Base-by-base conservation (phyloP, 1,284 basidiomycete species). In the Rugosomyces carneus region DNA sequence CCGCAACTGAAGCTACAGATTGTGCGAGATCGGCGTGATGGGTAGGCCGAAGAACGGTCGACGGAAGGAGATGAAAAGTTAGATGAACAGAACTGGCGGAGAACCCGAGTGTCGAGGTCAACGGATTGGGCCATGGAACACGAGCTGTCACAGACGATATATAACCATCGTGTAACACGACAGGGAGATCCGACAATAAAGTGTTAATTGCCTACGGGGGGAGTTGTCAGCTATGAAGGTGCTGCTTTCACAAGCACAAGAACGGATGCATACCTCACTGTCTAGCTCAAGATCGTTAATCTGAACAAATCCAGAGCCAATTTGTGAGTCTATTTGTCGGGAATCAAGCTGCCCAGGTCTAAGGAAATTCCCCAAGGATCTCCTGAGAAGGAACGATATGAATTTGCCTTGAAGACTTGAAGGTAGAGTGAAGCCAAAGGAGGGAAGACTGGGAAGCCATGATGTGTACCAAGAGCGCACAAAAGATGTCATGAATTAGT, bases 271-370 rank as follows among this genome's bases (percentile, higher is more conserved):
- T 57, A 88, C 93, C 58, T 81, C 70, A 38, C 76, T 73, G 60
- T 93, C 81, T 35, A 97, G 68, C 62, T 92, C 81, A 37, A 97
- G 70, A 55, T 91, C 81, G 52, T 84, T 84, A 23, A 97, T 76
- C 65, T 93, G 89, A 11, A 97, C 80, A 59, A 80, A 84, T 11
- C 94, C 94, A 37, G 84, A 87, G 6, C 89, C 86, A 56, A 97
- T 86, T 63, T 95, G 92, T 19, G 92, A 89, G 58, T 96, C 92
- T 58, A 97, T 86, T 64, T 93, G 82, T 47, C 85, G 78, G 41
- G 81, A 73, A 65, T 96, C 89, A 48, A 97, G 78, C 57, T 93
- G 90, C 9, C 90, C 91, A 19, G 88, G 88, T 58, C 86, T 84
- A 52, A 97, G 76, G 52, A 96, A 77, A 58, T 88, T 85, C 2